These are phyloP conservation scores for Melampsora occidentalis DNA, from an alignment of 1,284 basidiomycete species.

Conservation along the genomic window DNA sequence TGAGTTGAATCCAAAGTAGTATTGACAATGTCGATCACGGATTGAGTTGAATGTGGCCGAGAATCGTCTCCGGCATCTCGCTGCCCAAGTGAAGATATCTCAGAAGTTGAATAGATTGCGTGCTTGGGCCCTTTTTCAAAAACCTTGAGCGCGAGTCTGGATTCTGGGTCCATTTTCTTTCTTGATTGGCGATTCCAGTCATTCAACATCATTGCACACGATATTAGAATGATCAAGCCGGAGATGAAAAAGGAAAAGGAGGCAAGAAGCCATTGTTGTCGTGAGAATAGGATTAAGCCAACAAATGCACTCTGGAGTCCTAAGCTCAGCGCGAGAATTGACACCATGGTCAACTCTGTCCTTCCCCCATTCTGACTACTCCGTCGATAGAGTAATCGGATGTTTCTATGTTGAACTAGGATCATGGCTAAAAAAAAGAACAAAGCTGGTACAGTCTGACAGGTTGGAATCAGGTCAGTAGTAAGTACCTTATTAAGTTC, in stretches of 20 bases:
- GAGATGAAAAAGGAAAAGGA: neutral
- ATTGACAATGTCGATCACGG: neutral
- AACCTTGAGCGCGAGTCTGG: slow-evolving; percentile 10
- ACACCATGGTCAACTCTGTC: slow-evolving; percentile 12
- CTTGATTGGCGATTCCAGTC: slow-evolving; percentile 1
- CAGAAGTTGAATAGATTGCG: neutral
- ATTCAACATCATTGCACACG: slow-evolving; percentile 3
- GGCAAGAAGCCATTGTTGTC: slow-evolving; percentile 8
- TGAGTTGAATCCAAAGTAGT: neutral
- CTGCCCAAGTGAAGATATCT: neutral
- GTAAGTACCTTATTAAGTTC: neutral
- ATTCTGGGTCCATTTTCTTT: neutral
- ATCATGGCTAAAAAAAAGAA: slow-evolving; percentile 34
- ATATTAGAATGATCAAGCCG: slow-evolving; percentile 4
- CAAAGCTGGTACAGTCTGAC: slow-evolving; percentile 19
- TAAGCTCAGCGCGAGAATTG: slow-evolving; percentile 5
- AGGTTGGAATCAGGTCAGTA: neutral
- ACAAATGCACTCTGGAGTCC: slow-evolving; percentile 9
- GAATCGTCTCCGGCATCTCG: neutral
- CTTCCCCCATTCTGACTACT: slow-evolving; percentile 25
- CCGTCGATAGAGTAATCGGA: slow-evolving; percentile 22
- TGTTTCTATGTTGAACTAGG: slow-evolving; percentile 25
- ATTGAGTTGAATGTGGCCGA: neutral
- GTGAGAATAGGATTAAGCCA: slow-evolving; percentile 19
- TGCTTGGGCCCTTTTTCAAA: slow-evolving; percentile 22